phyloP scores from a whole-genome alignment of 129 eudicot genomes.

The Helianthus tuberosus region DNA sequence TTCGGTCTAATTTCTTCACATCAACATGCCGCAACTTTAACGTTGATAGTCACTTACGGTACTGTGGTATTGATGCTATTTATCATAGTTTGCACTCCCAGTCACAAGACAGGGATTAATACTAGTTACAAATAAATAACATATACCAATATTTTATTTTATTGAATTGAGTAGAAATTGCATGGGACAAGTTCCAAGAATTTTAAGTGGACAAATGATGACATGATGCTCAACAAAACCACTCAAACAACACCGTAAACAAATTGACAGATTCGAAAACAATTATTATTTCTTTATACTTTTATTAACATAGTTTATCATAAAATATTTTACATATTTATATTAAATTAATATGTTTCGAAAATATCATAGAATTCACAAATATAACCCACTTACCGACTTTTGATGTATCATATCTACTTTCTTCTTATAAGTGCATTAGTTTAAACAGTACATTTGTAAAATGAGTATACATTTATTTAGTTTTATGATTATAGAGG shows the following conservation, averaged over 20 bases:
- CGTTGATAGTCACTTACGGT: too few relatives aligned
- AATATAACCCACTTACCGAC: background rate
- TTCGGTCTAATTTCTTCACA: too few relatives aligned
- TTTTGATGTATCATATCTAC: slow-evolving; percentile 1
- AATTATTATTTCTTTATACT: background rate
- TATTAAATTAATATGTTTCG: background rate
- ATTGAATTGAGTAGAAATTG: slow-evolving; percentile 31
- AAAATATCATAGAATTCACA: background rate
- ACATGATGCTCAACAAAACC: slow-evolving; percentile 32
- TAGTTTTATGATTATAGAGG: too few relatives aligned
- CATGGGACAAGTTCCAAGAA: slow-evolving; percentile 46
- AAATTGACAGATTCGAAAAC: background rate
- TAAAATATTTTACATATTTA: background rate
- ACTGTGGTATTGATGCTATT: too few relatives aligned
- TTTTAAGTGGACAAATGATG: slow-evolving; percentile 38
- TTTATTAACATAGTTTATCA: background rate
- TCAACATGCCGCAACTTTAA: too few relatives aligned
- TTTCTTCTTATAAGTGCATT: too few relatives aligned
- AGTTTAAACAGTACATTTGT: too few relatives aligned
- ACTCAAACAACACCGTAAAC: slow-evolving; percentile 13
- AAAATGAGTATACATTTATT: too few relatives aligned
- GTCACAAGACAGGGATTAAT: too few relatives aligned
- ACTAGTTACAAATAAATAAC: background rate
- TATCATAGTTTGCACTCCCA: too few relatives aligned
- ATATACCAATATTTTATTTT: slow-evolving; percentile 9